Conservation (phyloP, 2,329 filamentous ascomycete species). For the Phoma sp. region DNA sequence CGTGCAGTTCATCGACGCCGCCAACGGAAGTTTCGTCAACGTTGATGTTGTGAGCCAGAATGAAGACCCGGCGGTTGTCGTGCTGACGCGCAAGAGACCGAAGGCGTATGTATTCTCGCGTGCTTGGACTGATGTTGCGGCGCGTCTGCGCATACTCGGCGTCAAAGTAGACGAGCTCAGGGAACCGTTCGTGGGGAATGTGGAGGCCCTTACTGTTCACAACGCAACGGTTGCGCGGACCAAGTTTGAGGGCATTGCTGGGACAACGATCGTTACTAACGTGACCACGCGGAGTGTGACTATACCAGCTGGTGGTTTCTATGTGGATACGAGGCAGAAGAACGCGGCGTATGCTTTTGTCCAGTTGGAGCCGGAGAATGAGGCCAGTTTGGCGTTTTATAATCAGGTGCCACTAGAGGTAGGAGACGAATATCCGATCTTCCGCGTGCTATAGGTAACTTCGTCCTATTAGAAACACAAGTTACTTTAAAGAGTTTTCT, state of each 20-base stretch:
- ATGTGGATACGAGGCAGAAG: slow-evolving; percentile 33
- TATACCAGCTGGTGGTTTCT: slow-evolving; percentile 29
- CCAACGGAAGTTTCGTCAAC: slow-evolving; percentile 22
- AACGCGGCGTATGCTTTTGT: slow-evolving; percentile 35
- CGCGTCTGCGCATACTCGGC: slow-evolving; percentile 28
- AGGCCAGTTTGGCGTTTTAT: slow-evolving; percentile 30
- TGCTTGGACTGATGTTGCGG: slow-evolving; percentile 28
- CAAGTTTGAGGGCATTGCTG: slow-evolving; percentile 31
- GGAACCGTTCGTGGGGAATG: slow-evolving; percentile 23
- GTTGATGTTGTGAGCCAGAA: slow-evolving; percentile 6
- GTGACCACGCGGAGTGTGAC: slow-evolving; percentile 18
- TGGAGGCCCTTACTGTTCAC: slow-evolving; percentile 30
- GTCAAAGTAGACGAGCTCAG: slow-evolving; percentile 30
- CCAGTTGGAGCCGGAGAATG: slow-evolving; percentile 35
- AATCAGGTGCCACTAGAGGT: slow-evolving; percentile 27
- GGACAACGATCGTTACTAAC: slow-evolving; percentile 27
- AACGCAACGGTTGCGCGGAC: slow-evolving; percentile 20
- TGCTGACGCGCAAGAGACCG: not conserved
- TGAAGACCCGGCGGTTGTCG: not conserved
- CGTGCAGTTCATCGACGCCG: slow-evolving; percentile 17
- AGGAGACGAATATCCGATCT: slow-evolving; percentile 29
- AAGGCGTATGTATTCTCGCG: slow-evolving; percentile 31
- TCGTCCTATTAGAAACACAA: too few species aligned
- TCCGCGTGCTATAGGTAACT: slow-evolving; percentile 6
- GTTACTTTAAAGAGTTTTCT: too few species aligned